Conservation (phyloP, 2,329 filamentous ascomycete genomes). For the Cordyceps pruinosa region DNA sequence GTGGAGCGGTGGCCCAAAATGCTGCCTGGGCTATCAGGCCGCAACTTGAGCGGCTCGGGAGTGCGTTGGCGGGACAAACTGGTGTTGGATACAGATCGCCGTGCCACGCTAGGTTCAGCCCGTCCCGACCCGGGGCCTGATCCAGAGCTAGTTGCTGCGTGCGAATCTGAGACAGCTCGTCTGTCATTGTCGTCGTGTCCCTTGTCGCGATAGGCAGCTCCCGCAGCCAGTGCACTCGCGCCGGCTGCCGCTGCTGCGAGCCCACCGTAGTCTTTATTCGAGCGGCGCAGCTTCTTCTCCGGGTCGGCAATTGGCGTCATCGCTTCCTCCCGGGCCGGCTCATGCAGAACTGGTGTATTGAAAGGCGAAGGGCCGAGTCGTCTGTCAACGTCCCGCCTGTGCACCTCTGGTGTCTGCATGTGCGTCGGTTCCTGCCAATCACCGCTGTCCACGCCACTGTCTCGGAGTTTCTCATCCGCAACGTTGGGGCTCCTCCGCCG, state of each 20-base stretch:
- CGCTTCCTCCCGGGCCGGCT: conserved; percentile 28
- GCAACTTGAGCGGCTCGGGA: conserved; percentile 46
- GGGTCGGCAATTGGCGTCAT: conserved; percentile 34
- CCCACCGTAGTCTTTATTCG: conserved; percentile 24
- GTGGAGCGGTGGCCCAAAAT: conserved; percentile 39
- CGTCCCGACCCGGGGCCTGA: conserved; percentile 7
- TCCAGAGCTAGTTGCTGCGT: not conserved
- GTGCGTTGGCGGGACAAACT: conserved; percentile 45
- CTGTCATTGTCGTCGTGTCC: not conserved
- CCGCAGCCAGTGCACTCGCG: conserved; percentile 10
- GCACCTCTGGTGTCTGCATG: conserved; percentile 24
- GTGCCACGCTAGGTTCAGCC: conserved; percentile 21
- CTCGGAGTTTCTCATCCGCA: conserved; percentile 35
- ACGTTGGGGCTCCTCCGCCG: conserved; percentile 28
- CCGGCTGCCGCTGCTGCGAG: conserved; percentile 14
- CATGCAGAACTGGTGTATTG: conserved; percentile 33
- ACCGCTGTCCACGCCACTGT: conserved; percentile 51
- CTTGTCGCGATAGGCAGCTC: not conserved
- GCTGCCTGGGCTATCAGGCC: conserved; percentile 58
- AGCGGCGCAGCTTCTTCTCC: conserved; percentile 28
- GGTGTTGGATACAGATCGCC: conserved; percentile 47
- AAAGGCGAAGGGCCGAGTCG: conserved; percentile 27
- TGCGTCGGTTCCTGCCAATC: conserved; percentile 34
- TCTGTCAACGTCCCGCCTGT: conserved; percentile 16
- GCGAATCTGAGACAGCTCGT: conserved; percentile 32